phyloP scores from a whole-genome alignment of 495 filamentous ascomycete genomes.

The Daldinia concentrica region DNA sequence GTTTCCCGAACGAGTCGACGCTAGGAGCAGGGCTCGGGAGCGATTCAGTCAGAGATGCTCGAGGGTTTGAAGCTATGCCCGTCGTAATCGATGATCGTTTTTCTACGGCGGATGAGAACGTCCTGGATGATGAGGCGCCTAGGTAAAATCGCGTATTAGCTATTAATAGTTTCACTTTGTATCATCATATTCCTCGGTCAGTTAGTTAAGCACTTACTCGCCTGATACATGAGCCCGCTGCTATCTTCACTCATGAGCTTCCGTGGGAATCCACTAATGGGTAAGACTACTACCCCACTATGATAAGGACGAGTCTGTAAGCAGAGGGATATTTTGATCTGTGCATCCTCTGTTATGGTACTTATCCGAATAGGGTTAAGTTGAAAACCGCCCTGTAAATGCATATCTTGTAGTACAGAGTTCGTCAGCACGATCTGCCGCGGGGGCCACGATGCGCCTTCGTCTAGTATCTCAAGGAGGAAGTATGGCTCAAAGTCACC shows the following conservation, averaged over 20 bases:
- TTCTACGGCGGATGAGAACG: conserved; percentile 47
- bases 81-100: conserved; percentile 46
- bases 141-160: conserved; percentile 41
- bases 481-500: conserved; percentile 51
- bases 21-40: conserved; percentile 21
- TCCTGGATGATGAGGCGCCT: conserved; percentile 45
- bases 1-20: conserved; percentile 25
- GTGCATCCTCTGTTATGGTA: conserved; percentile 33
- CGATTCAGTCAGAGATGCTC: neutral
- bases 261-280: conserved; percentile 52
- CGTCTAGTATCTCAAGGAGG: conserved; percentile 43
- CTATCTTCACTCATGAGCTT: conserved; percentile 46
- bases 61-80: conserved; percentile 29
- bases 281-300: conserved; percentile 39
- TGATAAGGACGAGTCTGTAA: conserved; percentile 40
- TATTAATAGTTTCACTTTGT: conserved; percentile 24
- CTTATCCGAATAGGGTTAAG: conserved; percentile 39
- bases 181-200: neutral
- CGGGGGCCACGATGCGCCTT: conserved; percentile 22
- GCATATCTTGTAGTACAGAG: conserved; percentile 44
- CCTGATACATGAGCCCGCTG: conserved; percentile 44
- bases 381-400: conserved; percentile 43
- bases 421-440: conserved; percentile 41
- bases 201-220: conserved; percentile 36
- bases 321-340: conserved; percentile 45